Base-by-base conservation (phyloP, 345 rosid species). In the Euphorbia lathyris region DNA sequence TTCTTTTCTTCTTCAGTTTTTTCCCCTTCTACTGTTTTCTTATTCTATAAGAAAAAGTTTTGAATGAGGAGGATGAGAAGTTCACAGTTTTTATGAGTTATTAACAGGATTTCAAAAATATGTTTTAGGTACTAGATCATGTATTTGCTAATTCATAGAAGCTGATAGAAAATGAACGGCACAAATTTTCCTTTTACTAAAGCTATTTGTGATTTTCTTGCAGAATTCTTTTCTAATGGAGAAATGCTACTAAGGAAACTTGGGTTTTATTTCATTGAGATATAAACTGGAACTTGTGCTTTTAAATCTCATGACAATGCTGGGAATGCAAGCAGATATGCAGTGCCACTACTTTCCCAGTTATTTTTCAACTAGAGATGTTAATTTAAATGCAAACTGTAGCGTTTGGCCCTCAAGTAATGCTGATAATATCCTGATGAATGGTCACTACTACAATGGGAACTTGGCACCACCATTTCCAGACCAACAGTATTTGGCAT, bases 311-410 rank as follows among this genome's bases (percentile, higher is more conserved):
- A 76, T 71, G 86, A 75, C 77, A 42, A 47, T 70, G 73, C 63
- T 78, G 58, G 66, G 73, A 76, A 67, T 77, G 69, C 75, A 71
- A 77, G 78, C 83, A 73, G 83, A 79, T 42, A 80, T 72, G 85
- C 81, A 74, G 76, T 73, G 59, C 23, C 69, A 74, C 68, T 74
- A 70, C 29, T 51, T 76, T 36, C 62, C 65, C 1, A 80, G 83
- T 30, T 75, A 63, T 72, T 63, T 61, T 64, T 59, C 74, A 10
- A 48, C 66, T 1, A 36, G 65, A 70, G 76, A 75, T 74, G 76
- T 73, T 20, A 80, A 79, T 67, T 71, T 74, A 22, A 78, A 75
- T 77, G 67, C 67, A 43, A 69, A 65, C 56, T 73, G 72, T 67
- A 63, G 71, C 57, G 22, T 48, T 34, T 77, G 64, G 83, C 80